phyloP scores from a whole-genome alignment of 139 green algal species.

The Eudorina sp. region DNA sequence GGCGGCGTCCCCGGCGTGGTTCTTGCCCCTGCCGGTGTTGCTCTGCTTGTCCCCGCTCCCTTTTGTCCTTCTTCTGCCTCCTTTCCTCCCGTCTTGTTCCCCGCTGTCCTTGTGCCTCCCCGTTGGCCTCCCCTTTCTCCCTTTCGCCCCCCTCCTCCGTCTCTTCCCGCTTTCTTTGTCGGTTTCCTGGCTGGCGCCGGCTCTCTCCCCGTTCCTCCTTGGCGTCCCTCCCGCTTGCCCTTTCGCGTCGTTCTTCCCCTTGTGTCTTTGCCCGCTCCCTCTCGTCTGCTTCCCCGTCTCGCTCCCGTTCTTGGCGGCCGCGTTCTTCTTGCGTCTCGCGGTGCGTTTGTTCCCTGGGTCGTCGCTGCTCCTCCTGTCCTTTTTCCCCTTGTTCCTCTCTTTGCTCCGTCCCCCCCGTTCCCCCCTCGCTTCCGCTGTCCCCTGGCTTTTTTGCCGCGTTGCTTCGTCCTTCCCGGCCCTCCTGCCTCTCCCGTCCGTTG shows the following conservation, averaged over 20 bases:
- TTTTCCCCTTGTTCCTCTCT: background rate
- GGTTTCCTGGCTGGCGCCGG: constrained; percentile 72
- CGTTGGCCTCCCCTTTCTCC: background rate
- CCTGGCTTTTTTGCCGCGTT: background rate
- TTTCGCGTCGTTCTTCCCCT: constrained; percentile 55
- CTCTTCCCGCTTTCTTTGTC: constrained; percentile 73
- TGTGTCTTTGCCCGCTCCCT: background rate
- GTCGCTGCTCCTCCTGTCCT: background rate
- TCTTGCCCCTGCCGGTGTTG: constrained; percentile 44
- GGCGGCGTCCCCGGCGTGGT: constrained; percentile 71
- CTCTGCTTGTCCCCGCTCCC: constrained; percentile 48
- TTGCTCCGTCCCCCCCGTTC: background rate
- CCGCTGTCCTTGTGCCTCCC: background rate
- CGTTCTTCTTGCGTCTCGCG: background rate
- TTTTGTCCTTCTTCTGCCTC: constrained; percentile 21
- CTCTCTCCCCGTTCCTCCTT: constrained; percentile 50
- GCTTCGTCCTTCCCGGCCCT: background rate
- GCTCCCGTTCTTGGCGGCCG: background rate
- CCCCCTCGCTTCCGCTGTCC: background rate
- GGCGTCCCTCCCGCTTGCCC: constrained; percentile 85
- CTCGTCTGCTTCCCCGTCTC: background rate
- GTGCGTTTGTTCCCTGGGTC: background rate
- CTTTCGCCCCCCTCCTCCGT: background rate
- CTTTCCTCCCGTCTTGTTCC: background rate
- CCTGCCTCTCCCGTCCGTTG: background rate